Percentiles rank a stretch among this genome's conserved stretches.
These are phyloP conservation scores for Tricholoma matsutake DNA, from an alignment of 768 basidiomycete species.

Conservation along the genomic window DNA sequence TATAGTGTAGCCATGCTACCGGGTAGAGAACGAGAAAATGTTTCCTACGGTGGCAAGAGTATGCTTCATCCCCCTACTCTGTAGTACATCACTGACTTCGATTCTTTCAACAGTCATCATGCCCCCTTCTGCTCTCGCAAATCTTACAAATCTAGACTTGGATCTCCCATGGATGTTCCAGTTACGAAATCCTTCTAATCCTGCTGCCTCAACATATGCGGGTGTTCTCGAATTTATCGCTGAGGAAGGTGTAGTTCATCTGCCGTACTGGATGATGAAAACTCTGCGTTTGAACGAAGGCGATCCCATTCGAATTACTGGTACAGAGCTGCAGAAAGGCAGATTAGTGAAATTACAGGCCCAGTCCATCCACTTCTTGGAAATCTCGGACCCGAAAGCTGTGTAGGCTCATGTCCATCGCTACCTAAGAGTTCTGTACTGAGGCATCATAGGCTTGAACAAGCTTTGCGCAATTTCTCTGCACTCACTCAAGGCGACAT, in stretches of 20 bases:
- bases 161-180: conserved; percentile 96
- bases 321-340: conserved; percentile 85
- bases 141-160: conserved; percentile 82
- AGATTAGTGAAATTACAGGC: conserved; percentile 97
- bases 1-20: conserved; percentile 95
- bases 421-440: neutral
- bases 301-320: conserved; percentile 91
- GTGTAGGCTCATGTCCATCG: conserved; percentile 59
- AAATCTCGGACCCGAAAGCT: conserved; percentile 96
- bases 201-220: conserved; percentile 84
- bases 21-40: conserved; percentile 79
- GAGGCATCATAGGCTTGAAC: conserved; percentile 70
- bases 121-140: conserved; percentile 93
- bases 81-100: conserved; percentile 7
- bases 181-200: conserved; percentile 85
- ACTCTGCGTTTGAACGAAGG: conserved; percentile 91
- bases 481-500: conserved; percentile 93
- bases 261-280: conserved; percentile 99
- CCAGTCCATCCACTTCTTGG: conserved; percentile 91
- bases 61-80: conserved; percentile 22
- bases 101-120: conserved; percentile 70
- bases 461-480: conserved; percentile 91
- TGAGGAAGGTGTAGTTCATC: conserved; percentile 90
- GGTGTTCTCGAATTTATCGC: conserved; percentile 99
- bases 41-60: conserved; percentile 98